Base-by-base conservation (phyloP, 202 grass and related monocot species). In the Digitaria exilis region DNA sequence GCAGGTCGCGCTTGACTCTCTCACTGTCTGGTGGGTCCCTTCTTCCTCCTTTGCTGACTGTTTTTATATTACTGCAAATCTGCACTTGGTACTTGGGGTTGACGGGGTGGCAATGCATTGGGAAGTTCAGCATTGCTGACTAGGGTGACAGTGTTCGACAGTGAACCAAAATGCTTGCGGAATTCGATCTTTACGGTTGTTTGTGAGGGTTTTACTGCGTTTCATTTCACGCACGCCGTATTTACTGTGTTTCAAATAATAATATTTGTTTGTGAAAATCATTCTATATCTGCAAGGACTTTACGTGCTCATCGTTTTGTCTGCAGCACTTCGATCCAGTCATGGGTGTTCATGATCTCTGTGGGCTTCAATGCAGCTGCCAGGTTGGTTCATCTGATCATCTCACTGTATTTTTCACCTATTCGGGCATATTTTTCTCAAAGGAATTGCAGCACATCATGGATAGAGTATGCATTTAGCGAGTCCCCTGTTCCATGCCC, bases 291-390 rank as follows among this genome's bases (percentile, higher is more conserved):
- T 42, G 9, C 58, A 52, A 50, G 17, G 51, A 39, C 30, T 55
- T 66, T 39, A 14, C 28, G 37, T n/a, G 44, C 21, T 62, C 2
- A 6, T 67, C 66, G 15, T 51, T 69, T 52, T 85, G 82, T 77
- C n/a, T 88, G 89, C 92, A 98, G 92, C 83, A 95, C 93, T 39
- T 93, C 92, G 19, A 95, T 93, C 49, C 75, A 91, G 82, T 90
- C 88, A 7, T 98, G 95, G 95, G 92, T 86, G 73, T 93, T 93
- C 89, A 98, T 98, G 95, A 91, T 98, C 80, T 91, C 95, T 0
- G 92, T 93, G 69, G 95, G 95, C 29, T 98, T 98, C 89, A 98
- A 98, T 48, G 95, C 92, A 9, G 95, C 95, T 48, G 95, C 90
- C 61, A 95, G 95, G 92, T 93, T 51, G 54, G 71, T 84, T 28